These are phyloP conservation scores for Digitaria exilis DNA, from an alignment of 202 grass and related monocot species.

Conservation along the genomic window DNA sequence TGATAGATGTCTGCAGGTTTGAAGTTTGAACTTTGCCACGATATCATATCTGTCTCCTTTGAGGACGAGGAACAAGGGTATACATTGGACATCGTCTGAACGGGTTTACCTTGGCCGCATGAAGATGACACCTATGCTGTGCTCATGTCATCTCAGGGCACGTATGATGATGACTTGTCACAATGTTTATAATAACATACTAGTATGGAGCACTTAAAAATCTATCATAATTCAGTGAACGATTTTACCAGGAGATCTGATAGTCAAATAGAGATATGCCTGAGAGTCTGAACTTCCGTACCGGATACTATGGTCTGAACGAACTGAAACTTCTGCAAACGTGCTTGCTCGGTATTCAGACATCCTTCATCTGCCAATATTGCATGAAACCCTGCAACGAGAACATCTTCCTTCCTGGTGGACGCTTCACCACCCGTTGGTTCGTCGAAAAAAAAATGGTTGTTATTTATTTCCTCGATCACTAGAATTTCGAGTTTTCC, in stretches of 20 bases:
- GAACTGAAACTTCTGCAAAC: neutral
- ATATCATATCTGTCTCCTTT: too few relatives aligned
- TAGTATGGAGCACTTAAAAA: neutral
- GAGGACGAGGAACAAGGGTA: too few relatives aligned
- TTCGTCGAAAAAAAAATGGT: too few relatives aligned
- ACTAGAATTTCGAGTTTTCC: neutral
- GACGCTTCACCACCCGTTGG: too few relatives aligned
- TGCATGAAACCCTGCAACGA: too few relatives aligned
- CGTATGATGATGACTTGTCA: neutral
- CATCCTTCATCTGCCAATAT: too few relatives aligned
- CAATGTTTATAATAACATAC: neutral
- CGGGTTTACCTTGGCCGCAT: neutral
- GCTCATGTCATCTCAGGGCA: neutral
- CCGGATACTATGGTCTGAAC: slow-evolving; percentile 1
- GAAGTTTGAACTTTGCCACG: too few relatives aligned
- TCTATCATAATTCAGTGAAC: neutral
- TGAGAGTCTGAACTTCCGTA: neutral
- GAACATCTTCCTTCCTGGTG: too few relatives aligned
- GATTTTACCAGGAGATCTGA: neutral
- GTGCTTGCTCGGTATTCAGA: too few relatives aligned
- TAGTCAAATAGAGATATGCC: neutral
- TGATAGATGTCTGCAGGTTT: too few relatives aligned
- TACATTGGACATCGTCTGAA: too few relatives aligned
- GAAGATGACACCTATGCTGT: neutral
- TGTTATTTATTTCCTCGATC: neutral